A percentile compares a stretch with the other conserved stretches of the same genome.
These are phyloP conservation scores for Fusarium clavum DNA, from an alignment of 2,329 filamentous ascomycete species.

Conservation along the genomic window DNA sequence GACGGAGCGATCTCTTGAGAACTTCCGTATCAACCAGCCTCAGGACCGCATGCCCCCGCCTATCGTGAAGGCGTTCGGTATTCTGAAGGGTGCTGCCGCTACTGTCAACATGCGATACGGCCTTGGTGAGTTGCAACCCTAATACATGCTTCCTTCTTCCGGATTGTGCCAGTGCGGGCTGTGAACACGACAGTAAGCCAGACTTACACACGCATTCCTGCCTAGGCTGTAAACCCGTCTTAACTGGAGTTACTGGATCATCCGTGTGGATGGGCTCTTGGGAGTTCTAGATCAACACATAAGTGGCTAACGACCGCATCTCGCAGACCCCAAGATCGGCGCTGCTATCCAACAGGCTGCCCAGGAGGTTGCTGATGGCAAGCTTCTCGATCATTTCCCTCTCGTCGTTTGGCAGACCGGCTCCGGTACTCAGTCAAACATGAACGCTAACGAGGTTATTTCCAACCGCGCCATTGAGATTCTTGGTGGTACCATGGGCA, in stretches of 20 bases:
- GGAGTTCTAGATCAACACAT: not conserved
- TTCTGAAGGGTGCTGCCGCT: constrained; percentile 95
- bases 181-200: not conserved
- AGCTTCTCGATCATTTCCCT: constrained; percentile 96
- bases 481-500: constrained; percentile 90
- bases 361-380: constrained; percentile 90
- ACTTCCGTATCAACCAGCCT: constrained; percentile 99
- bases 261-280: not conserved
- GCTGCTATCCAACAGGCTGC: constrained; percentile 95
- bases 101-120: constrained; percentile 96
- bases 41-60: constrained; percentile 98
- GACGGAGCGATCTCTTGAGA: constrained; percentile 94
- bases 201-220: constrained; percentile 6
- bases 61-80: constrained; percentile 92
- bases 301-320: constrained; percentile 5
- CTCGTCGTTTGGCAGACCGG: constrained; percentile 99
- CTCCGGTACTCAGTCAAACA: constrained; percentile 98
- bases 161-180: not conserved
- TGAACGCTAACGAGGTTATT: constrained; percentile 99
- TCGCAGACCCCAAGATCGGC: constrained; percentile 84
- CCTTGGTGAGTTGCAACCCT: constrained; percentile 68
- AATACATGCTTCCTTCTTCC: not conserved
- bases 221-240: not conserved
- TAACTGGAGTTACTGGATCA: not conserved
- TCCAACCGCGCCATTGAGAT: constrained; percentile 99